Evolutionary conservation across 2,329 filamentous ascomycete species (phyloP).

Genomic region (Daldinia eschscholtzii): DNA sequence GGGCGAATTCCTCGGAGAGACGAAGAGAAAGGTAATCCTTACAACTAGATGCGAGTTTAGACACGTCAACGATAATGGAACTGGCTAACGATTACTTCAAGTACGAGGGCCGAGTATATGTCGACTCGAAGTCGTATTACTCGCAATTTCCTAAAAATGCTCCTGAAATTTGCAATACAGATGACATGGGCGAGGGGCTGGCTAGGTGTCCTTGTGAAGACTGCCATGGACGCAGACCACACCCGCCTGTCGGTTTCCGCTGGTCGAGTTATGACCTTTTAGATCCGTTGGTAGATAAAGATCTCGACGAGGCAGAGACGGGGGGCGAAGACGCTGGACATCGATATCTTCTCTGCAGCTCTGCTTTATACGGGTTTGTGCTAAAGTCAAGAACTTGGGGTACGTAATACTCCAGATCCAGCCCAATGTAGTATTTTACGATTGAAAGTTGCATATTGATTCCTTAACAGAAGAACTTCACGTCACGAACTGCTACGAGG

Average conservation of each 20-base stretch:
- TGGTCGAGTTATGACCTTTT: slow-evolving; percentile 14
- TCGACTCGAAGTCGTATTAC: slow-evolving; percentile 16
- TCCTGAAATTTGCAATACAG: background rate
- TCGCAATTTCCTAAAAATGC: background rate
- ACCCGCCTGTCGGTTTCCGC: background rate
- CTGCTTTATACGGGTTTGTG: slow-evolving; percentile 13
- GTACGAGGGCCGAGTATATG: slow-evolving; percentile 12
- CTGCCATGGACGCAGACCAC: background rate
- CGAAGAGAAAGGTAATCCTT: no score
- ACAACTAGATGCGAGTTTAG: no score
- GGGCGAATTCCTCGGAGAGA: no score
- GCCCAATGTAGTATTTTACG: no score
- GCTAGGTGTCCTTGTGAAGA: background rate
- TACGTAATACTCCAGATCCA: slow-evolving; percentile 6
- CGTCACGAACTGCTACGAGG: slow-evolving; percentile 16
- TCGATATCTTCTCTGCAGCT: slow-evolving; percentile 23
- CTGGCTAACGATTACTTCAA: background rate
- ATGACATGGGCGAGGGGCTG: background rate
- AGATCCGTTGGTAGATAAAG: slow-evolving; percentile 2
- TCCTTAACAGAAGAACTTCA: slow-evolving; percentile 3
- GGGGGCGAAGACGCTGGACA: slow-evolving; percentile 3
- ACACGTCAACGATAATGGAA: no score
- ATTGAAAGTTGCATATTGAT: background rate
- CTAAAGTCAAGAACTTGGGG: slow-evolving; percentile 25
- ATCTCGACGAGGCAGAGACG: background rate